Percentiles rank a stretch among this genome's conserved stretches.
phyloP scores from a whole-genome alignment of 305 asterid species.

The Fraxinus platypoda region DNA sequence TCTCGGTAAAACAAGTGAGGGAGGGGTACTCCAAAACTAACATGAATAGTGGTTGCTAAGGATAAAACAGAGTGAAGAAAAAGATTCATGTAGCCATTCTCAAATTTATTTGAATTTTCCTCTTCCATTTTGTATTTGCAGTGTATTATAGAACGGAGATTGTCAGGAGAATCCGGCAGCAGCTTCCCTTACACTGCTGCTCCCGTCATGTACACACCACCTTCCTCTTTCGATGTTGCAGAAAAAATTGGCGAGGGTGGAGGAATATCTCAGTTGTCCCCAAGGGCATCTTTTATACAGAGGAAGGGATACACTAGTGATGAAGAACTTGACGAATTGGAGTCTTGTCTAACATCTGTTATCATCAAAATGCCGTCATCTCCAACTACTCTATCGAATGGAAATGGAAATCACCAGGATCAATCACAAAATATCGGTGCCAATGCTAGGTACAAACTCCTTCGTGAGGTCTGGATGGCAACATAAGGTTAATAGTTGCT shows the following conservation, averaged over 20 bases:
- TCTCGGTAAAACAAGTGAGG: neutral
- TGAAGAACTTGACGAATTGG: conserved; percentile 82
- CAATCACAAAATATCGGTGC: conserved; percentile 28
- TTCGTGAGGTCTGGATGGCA: conserved; percentile 80
- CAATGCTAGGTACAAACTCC: conserved; percentile 80
- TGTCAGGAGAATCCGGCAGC: conserved; percentile 38
- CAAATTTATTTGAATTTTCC: neutral
- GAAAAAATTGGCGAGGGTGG: conserved; percentile 60
- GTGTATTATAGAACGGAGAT: conserved; percentile 66
- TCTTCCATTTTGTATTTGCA: conserved; percentile 35
- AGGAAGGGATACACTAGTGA: conserved; percentile 94
- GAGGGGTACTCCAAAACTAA: neutral
- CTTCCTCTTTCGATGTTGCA: conserved; percentile 52
- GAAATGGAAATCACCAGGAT: conserved; percentile 24
- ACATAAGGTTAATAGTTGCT: conserved; percentile 30
- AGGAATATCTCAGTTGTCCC: conserved; percentile 38
- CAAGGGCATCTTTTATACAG: conserved; percentile 67
- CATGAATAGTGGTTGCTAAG: neutral
- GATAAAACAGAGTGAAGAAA: neutral
- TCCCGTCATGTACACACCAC: conserved; percentile 57
- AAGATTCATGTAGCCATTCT: neutral
- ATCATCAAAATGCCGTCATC: conserved; percentile 43
- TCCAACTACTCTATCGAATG: conserved; percentile 24
- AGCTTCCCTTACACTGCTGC: conserved; percentile 81
- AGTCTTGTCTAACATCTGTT: conserved; percentile 54